Percentiles rank a stretch among this genome's conserved stretches.
These are phyloP conservation scores for Phanerochaete sordida DNA, from an alignment of 768 basidiomycete species.

Conservation along the genomic window DNA sequence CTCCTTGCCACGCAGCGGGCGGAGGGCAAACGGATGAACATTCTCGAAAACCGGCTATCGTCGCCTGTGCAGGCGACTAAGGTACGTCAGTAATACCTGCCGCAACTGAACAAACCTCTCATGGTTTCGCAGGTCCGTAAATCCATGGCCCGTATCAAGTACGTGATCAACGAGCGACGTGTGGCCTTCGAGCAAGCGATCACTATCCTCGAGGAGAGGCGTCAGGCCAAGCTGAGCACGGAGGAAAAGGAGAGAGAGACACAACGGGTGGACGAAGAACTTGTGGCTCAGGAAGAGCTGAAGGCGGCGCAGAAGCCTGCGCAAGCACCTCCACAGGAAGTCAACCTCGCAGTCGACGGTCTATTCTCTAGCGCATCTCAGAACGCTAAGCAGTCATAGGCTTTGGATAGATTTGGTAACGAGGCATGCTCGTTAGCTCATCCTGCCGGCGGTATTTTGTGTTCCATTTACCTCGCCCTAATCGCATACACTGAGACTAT, in stretches of 20 bases:
- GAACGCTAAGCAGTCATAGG: not conserved
- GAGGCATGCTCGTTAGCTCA: not conserved
- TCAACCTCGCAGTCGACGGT: slow-evolving; percentile 14
- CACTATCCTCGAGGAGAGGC: slow-evolving; percentile 21
- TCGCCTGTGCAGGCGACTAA: not conserved
- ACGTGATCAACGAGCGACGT: slow-evolving; percentile 85
- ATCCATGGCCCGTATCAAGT: slow-evolving; percentile 96
- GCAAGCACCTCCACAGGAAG: slow-evolving; percentile 4
- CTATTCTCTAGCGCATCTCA: slow-evolving; percentile 12
- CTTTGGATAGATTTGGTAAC: not conserved
- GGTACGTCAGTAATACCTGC: not conserved
- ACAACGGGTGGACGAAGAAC: not conserved
- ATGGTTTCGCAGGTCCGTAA: slow-evolving; percentile 65
- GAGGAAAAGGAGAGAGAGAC: slow-evolving; percentile 1
- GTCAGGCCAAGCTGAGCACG: slow-evolving; percentile 9
- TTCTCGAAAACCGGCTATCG: not conserved
- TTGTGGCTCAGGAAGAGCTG: not conserved
- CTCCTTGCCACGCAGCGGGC: slow-evolving; percentile 84
- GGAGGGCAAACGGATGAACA: slow-evolving; percentile 64
- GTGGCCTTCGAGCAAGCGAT: slow-evolving; percentile 74
- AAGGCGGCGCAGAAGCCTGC: slow-evolving; percentile 7
- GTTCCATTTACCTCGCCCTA: not conserved
- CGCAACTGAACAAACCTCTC: not conserved
- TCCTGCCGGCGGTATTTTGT: not conserved
- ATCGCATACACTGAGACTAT: not conserved